Evolutionary conservation across 2,329 filamentous ascomycete genomes (phyloP), one percentile per base, ranked within the genome.

Genomic region (Aspergillus fumigatiaffinis): DNA sequence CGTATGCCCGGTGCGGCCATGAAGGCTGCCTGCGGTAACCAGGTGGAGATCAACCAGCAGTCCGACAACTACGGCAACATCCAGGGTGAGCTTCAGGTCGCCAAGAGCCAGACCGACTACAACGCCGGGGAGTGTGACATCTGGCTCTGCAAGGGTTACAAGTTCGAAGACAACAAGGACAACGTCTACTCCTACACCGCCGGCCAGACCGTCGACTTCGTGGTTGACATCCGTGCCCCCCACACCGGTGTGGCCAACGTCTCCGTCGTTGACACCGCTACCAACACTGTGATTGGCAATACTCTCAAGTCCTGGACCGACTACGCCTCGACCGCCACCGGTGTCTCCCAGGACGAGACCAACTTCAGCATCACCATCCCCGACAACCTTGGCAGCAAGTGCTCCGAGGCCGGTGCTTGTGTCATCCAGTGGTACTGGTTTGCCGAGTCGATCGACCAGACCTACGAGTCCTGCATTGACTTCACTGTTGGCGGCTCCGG

Each of bases 141-240:
- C 65, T 83, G 77, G 77, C 76, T 82, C 50, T 84, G 82, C 80
- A 84, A 84, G 73, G 83, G 83, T 59, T 80, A 80, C 72, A 79
- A 84, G 66, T 83, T 79, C 71, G 77, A 66, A 49, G 84, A 86
- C 73, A 82, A 82, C 73, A 79, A 70, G 60, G 76, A 70, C 61
- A 81, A 81, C 63, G 75, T 85, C 51, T 76, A 82, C 62, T 74
- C 69, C 46, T 85, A 79, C 76, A 79, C 64, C n/a, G 62, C 77
- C 3, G 79, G 79, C n/a, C 67, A 80, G 63, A 68, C 61, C 2
- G 71, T 82, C 53, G 66, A 73, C 64, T 69, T 81, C 52, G 69
- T 71, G 38, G 73, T 81, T 41, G 73, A 70, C 32, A 78, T 82
- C 52, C 71, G 74, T 25, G 78, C 79, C 57, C 77, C 79, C 3